Base-by-base conservation (phyloP, 768 basidiomycete species). In the Kwoniella heveanensis region DNA sequence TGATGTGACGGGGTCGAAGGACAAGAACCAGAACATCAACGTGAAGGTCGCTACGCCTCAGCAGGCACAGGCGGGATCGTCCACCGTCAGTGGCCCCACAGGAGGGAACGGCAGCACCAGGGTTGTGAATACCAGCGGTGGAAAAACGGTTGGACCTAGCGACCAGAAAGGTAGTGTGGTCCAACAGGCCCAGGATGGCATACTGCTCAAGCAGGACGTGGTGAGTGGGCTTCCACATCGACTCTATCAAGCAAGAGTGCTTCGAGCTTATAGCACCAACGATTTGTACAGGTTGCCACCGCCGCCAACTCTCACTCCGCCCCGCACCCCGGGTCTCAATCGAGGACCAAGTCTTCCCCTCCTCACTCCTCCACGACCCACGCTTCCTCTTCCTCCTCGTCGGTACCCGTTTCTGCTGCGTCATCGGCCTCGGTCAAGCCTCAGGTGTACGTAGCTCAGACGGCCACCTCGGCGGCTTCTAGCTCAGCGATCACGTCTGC, bases 111-210 rank as follows among this genome's bases (percentile, higher is more conserved):
- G 19, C n/a, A 46, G 17, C 17, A 37, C 0, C 19, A 12, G 36
- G 4, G 50, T 54, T 7, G 36, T 27, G 17, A 37, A 60, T 26
- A 17, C 25, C 0, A 46, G 3, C 37, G 13, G 13, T 32, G 32
- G 32, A 17, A 21, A 55, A 17, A 55, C 37, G 25, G 47, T 60
- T 22, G 59, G 59, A 29, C 59, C 59, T 1, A 54, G 37, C 36
- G 59, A 60, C 52, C 59, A 60, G 21, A 10, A 36, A 15, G 59
- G 59, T 0, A 53, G 48, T 53, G 59, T 60, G 17, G 25, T 60
- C 21, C 24, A 54, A 22, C 17, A 60, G 36, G 57, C 48, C 8
- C 46, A 29, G 12, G 26, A 58, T 19, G 59, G 51, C 10, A 60
- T 52, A 13, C 24, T 60, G 1, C 25, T 60, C n/a, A 51, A 51